Conservation (phyloP, 306 rosid species). For the Prunus padus region DNA sequence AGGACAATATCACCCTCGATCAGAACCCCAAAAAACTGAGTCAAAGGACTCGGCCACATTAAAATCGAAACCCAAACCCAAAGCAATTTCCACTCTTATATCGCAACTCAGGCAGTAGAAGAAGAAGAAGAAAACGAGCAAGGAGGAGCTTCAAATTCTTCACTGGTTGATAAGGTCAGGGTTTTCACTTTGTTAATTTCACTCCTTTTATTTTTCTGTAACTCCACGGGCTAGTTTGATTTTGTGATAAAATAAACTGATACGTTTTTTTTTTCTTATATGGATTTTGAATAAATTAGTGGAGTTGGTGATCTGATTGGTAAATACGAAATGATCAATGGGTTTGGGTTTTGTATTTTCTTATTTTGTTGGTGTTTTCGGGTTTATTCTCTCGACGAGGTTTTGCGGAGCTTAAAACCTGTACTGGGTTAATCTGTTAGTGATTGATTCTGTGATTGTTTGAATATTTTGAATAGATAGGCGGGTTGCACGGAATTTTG, state of each 20-base stretch:
- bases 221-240: not conserved
- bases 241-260: constrained; percentile 14
- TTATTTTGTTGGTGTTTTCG: not conserved
- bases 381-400: constrained; percentile 15
- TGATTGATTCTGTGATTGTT: constrained; percentile 10
- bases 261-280: not conserved
- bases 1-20: constrained; percentile 47
- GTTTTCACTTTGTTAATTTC: constrained; percentile 24
- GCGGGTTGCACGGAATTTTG: not conserved
- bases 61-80: constrained; percentile 52
- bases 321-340: constrained; percentile 30
- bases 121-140: constrained; percentile 8
- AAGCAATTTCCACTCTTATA: constrained; percentile 38
- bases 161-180: constrained; percentile 56
- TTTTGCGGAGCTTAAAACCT: constrained; percentile 1
- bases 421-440: constrained; percentile 9
- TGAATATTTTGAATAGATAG: constrained; percentile 1
- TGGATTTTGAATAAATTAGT: constrained; percentile 7
- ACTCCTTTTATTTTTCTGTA: not conserved
- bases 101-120: constrained; percentile 48
- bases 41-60: constrained; percentile 67
- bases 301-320: constrained; percentile 40
- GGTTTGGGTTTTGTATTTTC: not conserved
- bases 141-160: constrained; percentile 35
- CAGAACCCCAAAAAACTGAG: constrained; percentile 48